phyloP scores from a whole-genome alignment of 2,329 filamentous ascomycete species.

The Colletotrichum sp. region DNA sequence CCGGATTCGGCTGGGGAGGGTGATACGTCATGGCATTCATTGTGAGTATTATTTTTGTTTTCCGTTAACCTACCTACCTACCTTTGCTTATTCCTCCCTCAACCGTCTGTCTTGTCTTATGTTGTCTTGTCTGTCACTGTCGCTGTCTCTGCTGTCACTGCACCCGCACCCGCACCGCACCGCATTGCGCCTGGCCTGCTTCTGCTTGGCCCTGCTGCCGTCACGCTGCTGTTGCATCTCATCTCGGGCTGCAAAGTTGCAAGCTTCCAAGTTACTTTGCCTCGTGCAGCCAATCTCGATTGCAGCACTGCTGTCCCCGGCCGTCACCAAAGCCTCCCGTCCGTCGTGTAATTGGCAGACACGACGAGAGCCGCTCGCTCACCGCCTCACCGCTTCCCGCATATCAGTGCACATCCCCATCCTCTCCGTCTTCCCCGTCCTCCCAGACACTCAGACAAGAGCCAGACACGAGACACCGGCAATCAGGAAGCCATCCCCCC shows the following conservation, averaged over 20 bases:
- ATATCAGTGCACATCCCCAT: conserved; percentile 21
- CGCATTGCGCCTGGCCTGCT: not conserved
- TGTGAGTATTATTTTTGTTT: conserved; percentile 28
- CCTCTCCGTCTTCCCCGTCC: conserved; percentile 14
- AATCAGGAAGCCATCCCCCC: conserved; percentile 14
- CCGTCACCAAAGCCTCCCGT: not conserved
- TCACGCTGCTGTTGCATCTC: not conserved
- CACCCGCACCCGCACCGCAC: not conserved
- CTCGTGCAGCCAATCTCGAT: conserved; percentile 16
- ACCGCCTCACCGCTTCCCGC: conserved; percentile 23
- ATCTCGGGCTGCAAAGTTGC: conserved; percentile 4
- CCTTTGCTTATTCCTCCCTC: not conserved
- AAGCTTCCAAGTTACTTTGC: not conserved
- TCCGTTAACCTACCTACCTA: not conserved
- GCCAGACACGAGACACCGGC: conserved; percentile 19
- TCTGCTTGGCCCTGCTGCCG: not conserved
- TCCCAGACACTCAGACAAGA: conserved; percentile 12
- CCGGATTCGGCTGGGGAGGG: conserved; percentile 15
- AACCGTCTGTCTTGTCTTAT: not conserved
- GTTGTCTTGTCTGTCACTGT: not conserved
- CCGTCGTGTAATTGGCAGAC: conserved; percentile 12
- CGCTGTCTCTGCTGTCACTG: not conserved
- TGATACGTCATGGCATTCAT: conserved; percentile 36
- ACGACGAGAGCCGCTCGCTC: conserved; percentile 17
- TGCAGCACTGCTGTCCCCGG: conserved; percentile 12